Base-by-base conservation (phyloP, 352 stramenopile species). In the Phytophthora quininea region DNA sequence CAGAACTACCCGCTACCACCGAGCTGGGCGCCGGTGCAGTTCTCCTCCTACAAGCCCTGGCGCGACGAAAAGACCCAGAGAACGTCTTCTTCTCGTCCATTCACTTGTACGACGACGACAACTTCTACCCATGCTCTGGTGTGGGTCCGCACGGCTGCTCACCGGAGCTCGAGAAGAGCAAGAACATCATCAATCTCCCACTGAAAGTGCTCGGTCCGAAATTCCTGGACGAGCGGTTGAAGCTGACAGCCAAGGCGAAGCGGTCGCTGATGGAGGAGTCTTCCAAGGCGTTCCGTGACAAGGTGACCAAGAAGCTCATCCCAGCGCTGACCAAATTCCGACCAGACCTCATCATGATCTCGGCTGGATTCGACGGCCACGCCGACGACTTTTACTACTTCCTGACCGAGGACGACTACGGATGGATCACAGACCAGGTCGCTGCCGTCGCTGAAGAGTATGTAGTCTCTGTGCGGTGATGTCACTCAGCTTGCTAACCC, bases 391-490 rank as follows among this genome's bases (percentile, higher is more conserved):
- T 88, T 53, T 88, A 90, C 72, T 87, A 91, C 47, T 87, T 74
- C 50, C 72, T 98, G 15, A 92, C 71, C 55, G 74, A 92, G 37
- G 81, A 94, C 55, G 92, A 98, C 77, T 97, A 96, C 72, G 73
- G 67, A 24, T 97, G 88, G 89, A 72, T 93, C 57, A 95, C 91
- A 12, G 77, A 86, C 31, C 74, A 95, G 73, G 81, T 98, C 54
- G 70, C 89, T 42, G 79, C 92, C 54, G 86, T 98, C 65, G 93
- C 94, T 2, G 89, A 97, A 68, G 93, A 97, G 79, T 99, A 93
- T 30, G 77, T 82, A 14, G 15, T 9, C n/a, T n/a, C 27, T 57
- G 49, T 33, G 14, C 2, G 30, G 15, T 46, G n/a, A 33, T 54
- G 49, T 3, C 19, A 6, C 54, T 35, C 6, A 29, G n/a, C 19